Evolutionary conservation across 2,329 filamentous ascomycete genomes (phyloP).

Genomic region (Aspergillus fumigatiaffinis): DNA sequence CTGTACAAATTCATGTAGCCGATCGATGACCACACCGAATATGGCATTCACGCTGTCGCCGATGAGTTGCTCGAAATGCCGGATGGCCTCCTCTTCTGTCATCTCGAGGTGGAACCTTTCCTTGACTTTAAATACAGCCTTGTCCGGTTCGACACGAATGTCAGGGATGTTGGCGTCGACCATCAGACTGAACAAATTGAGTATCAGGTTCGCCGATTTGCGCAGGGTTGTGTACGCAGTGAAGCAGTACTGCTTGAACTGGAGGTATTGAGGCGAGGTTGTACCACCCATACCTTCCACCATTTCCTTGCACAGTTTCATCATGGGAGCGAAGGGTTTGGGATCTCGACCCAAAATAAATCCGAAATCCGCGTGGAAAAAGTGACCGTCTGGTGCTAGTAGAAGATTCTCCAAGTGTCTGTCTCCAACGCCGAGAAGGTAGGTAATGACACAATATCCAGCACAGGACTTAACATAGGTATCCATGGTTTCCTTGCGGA

Average conservation of each 20-base stretch:
- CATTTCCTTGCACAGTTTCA: slow-evolving; percentile 98
- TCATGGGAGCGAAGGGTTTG: slow-evolving; percentile 92
- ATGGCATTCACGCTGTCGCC: slow-evolving; percentile 86
- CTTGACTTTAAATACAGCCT: slow-evolving; percentile 89
- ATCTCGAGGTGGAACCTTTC: slow-evolving; percentile 91
- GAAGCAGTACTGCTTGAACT: slow-evolving; percentile 95
- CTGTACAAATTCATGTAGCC: slow-evolving; percentile 89
- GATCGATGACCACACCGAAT: slow-evolving; percentile 91
- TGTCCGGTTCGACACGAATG: slow-evolving; percentile 86
- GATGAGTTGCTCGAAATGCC: slow-evolving; percentile 83
- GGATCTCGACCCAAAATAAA: slow-evolving; percentile 96
- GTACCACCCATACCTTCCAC: slow-evolving; percentile 95
- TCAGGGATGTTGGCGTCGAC: slow-evolving; percentile 96
- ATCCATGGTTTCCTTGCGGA: slow-evolving; percentile 89
- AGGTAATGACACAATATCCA: slow-evolving; percentile 97
- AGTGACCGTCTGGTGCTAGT: slow-evolving; percentile 82
- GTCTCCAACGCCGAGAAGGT: slow-evolving; percentile 93
- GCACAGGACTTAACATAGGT: slow-evolving; percentile 95
- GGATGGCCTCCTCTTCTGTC: slow-evolving; percentile 85
- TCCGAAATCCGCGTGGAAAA: slow-evolving; percentile 98
- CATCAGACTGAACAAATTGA: slow-evolving; percentile 96
- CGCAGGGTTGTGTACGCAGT: slow-evolving; percentile 87
- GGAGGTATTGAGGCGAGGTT: slow-evolving; percentile 72
- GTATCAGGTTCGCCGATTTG: slow-evolving; percentile 83
- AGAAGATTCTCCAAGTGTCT: slow-evolving; percentile 94